A percentile compares a stretch with the other conserved stretches of the same genome.
Conservation (phyloP, 2,329 filamentous ascomycete species). For the Botryotinia narcissicola region DNA sequence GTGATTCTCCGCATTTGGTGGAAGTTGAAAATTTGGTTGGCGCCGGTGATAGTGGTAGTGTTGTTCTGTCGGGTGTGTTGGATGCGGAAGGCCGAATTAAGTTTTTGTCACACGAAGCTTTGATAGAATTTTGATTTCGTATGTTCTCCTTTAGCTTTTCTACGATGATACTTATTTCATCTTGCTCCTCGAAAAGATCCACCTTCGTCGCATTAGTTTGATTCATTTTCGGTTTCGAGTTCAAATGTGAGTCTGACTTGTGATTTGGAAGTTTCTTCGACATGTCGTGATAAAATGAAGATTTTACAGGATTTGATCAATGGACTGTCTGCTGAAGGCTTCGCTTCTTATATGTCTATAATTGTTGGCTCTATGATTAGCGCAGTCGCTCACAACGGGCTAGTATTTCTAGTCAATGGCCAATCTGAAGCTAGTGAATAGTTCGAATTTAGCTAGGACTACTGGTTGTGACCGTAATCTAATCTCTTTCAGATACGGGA, state of each 20-base stretch:
- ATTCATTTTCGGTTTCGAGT: background rate
- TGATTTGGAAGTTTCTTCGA: background rate
- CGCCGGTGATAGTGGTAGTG: background rate
- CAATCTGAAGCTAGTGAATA: background rate
- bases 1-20: background rate
- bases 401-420: background rate
- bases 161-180: no score
- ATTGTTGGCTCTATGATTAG: background rate
- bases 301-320: background rate
- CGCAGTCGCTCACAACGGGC: background rate
- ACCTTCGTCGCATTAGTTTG: background rate
- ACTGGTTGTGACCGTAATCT: background rate
- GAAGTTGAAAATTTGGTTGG: background rate
- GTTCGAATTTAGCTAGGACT: background rate
- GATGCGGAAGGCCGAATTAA: background rate
- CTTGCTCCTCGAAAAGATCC: background rate
- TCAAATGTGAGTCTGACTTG: no score
- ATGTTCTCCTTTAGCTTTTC: background rate
- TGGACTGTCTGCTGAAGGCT: background rate
- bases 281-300: accelerated
- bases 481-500: background rate
- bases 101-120: background rate
- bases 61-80: background rate
- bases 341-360: background rate
- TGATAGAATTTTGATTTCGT: background rate